These are phyloP conservation scores for Alloascoidea hylecoeti DNA, from an alignment of 805 yeast genomes.

Conservation along the genomic window DNA sequence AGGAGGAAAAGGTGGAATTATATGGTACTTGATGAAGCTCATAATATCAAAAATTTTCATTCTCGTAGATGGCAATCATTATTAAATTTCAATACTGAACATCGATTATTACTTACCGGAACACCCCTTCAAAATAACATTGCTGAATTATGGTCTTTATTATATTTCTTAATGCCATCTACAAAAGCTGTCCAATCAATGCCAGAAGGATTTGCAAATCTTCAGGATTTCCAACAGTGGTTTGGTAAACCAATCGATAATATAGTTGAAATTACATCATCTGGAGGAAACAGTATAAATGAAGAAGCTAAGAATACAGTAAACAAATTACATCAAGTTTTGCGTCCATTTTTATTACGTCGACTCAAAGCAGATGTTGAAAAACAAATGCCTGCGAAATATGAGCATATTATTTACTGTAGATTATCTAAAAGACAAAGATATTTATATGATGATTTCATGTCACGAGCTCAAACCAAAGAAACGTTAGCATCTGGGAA, in stretches of 20 bases:
- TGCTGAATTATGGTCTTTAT: constrained; percentile 90
- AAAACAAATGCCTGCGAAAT: constrained; percentile 97
- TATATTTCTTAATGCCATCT: constrained; percentile 94
- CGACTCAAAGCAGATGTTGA: constrained; percentile 94
- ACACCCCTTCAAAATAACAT: constrained; percentile 94
- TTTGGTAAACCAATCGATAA: constrained; percentile 95
- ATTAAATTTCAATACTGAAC: constrained; percentile 82
- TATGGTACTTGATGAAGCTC: constrained; percentile 97
- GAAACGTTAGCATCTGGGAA: constrained; percentile 92
- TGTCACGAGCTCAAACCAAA: constrained; percentile 91
- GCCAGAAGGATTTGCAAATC: constrained; percentile 94
- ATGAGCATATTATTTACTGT: constrained; percentile 90
- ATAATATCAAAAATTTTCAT: constrained; percentile 89
- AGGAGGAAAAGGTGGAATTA: constrained; percentile 89
- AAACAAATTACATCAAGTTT: constrained; percentile 77
- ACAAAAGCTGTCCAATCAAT: constrained; percentile 53
- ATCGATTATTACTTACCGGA: constrained; percentile 83
- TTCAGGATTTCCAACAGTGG: constrained; percentile 96
- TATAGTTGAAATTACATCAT: constrained; percentile 78
- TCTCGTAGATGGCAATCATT: constrained; percentile 97
- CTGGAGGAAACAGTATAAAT: constrained; percentile 42
- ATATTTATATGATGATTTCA: constrained; percentile 85
- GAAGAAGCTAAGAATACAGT: constrained; percentile 78
- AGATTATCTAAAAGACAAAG: constrained; percentile 87
- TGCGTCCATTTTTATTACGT: constrained; percentile 84